phyloP scores from a whole-genome alignment of 306 rosid species.

The Prinsepia uniflora region DNA sequence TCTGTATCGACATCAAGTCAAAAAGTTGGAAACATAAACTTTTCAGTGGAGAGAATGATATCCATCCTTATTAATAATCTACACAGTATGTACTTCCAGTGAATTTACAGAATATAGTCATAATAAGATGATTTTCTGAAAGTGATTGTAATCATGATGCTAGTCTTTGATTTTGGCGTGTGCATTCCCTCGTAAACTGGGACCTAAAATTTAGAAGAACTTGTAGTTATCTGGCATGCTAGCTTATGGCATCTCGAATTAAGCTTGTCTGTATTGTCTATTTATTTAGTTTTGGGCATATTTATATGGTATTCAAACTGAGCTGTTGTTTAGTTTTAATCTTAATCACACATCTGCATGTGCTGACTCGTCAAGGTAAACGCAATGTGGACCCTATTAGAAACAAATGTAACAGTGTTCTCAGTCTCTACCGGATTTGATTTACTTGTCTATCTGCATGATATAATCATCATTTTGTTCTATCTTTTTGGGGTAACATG shows the following conservation, averaged over 20 bases:
- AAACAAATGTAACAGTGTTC: too few relatives aligned
- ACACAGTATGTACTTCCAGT: conserved; percentile 65
- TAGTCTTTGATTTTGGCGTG: neutral
- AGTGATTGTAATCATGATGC: neutral
- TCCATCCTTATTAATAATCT: conserved; percentile 88
- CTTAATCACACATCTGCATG: too few relatives aligned
- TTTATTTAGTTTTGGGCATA: neutral
- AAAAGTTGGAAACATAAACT: conserved; percentile 79
- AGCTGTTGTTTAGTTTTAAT: too few relatives aligned
- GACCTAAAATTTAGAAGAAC: neutral
- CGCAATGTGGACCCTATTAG: too few relatives aligned
- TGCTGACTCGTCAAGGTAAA: too few relatives aligned
- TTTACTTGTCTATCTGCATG: neutral
- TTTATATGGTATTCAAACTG: neutral
- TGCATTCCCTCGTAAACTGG: neutral
- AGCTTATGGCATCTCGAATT: neutral
- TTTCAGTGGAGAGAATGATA: conserved; percentile 95
- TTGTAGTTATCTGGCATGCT: neutral
- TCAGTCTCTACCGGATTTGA: too few relatives aligned
- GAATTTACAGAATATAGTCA: conserved; percentile 7
- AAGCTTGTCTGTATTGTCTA: neutral
- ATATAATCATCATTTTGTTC: neutral
- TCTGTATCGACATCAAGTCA: conserved; percentile 65
- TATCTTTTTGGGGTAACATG: neutral
- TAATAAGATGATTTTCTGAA: neutral